Evolutionary conservation across 306 rosid species (phyloP), one percentile per base, ranked within the genome.

Genomic region (Medicago arabica): DNA sequence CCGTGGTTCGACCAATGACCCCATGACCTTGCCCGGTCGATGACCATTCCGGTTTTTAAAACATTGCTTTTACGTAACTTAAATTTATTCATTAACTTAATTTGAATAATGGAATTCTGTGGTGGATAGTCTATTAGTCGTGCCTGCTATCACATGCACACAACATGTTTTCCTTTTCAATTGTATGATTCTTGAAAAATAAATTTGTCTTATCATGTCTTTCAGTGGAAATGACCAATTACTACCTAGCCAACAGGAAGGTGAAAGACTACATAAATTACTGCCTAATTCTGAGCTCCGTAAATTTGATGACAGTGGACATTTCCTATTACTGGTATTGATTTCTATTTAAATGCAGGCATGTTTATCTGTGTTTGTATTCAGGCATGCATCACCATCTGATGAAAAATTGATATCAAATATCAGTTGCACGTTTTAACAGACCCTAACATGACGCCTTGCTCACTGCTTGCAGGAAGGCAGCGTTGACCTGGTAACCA

Each of bases 261-360:
- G 89, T 66, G 82, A 84, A 82, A 83, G 88, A 77, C 92, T 95
- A 36, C 0, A 0, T 18, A 67, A 73, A 72, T 68, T 78, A 31
- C 67, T 95, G 62, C 87, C 89, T 31, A 87, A 82, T n/a, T 83
- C 89, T 74, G 87, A 80, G 57, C 70, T 85, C 69, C 97, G 93
- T 58, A 85, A 40, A 75, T 90, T 92, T 76, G 83, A 83, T 21
- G 82, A 83, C 81, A 76, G 81, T 71, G 92, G 99, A 9, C 99
- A 92, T 83, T 92, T 90, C 83, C 89, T 95, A 74, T 77, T 92
- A 82, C 85, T 87, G 97, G 99, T 92, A 92, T 49, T 82, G 3
- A 23, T 80, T 51, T 76, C 11, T 38, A 41, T 34, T 50, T 12
- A 66, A 81, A 15, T 76, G 23, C 61, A 31, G 1, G 11, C 68